Evolutionary conservation across 805 yeast species (phyloP), one percentile per base, ranked within the genome.

Genomic region (Starmerella powellii): DNA sequence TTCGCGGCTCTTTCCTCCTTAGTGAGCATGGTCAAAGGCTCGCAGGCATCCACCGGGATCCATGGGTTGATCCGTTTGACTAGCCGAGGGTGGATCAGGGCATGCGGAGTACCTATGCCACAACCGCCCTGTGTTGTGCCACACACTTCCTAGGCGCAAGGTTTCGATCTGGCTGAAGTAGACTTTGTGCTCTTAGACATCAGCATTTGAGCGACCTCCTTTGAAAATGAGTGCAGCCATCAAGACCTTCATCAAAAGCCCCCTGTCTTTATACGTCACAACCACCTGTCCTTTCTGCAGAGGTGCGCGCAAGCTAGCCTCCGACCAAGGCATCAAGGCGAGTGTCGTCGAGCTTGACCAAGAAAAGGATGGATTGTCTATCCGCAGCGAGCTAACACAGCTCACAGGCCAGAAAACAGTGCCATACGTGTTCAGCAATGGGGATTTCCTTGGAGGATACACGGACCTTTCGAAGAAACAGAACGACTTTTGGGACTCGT

Each of bases 341-440:
- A 44, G 34, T 17, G 42, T 55, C 10, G 41, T 81, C 24, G 87
- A 81, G 56, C 62, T 79, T 28, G 84, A 78, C 57, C 71, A 71
- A 49, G 55, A 71, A 48, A 59, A 60, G 10, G 76, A 72, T 41
- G 82, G 85, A 4, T 46, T 38, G 1, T 64, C 65, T 40, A 57
- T 79, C 34, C 79, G 76, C 51, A 62, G 64, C 43, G 75, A 74
- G 11, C 76, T 79, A 53, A 68, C 76, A 3, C 66, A 68, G 36
- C 58, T 76, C 19, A 64, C 78, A 4, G 78, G 78, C 8, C 68
- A 73, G 51, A 74, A 71, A 50, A 76, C 84, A 73, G 84, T 79
- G 21, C 86, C 86, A 15, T 72, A 80, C 13, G 68, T 78, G 10
- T 79, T 75, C 58, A 68, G 75, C 57, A 67, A 73, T 37, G 79